These are phyloP conservation scores for Pisolithus microcarpus DNA, from an alignment of 768 basidiomycete genomes.

Conservation along the genomic window DNA sequence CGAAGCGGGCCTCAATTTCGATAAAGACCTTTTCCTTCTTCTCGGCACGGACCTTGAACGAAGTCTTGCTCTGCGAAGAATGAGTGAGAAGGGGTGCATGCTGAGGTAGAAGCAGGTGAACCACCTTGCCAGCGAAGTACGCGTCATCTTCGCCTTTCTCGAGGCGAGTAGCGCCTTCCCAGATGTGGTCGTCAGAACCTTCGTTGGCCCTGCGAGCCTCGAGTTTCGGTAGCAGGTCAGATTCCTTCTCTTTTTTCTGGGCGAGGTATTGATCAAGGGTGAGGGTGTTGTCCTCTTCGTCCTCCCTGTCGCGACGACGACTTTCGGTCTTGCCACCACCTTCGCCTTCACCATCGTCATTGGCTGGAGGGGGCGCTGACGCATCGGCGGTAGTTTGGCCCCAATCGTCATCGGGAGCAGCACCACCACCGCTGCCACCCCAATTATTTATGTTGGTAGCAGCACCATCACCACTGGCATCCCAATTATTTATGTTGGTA, in stretches of 20 bases:
- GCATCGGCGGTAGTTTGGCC: constrained; percentile 25
- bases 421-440: constrained; percentile 24
- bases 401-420: constrained; percentile 30
- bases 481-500: constrained; percentile 30
- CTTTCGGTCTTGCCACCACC: constrained; percentile 15
- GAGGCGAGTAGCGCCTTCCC: constrained; percentile 65
- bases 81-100: background rate
- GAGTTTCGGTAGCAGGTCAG: constrained; percentile 61
- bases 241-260: constrained; percentile 61
- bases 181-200: constrained; percentile 59
- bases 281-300: constrained; percentile 90
- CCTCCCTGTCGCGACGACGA: constrained; percentile 46
- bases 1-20: constrained; percentile 87
- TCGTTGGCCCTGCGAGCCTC: constrained; percentile 76
- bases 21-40: constrained; percentile 89
- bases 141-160: constrained; percentile 59
- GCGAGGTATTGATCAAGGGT: constrained; percentile 92
- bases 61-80: constrained; percentile 47
- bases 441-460: constrained; percentile 29
- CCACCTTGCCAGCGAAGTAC: constrained; percentile 89
- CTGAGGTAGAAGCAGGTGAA: constrained; percentile 10
- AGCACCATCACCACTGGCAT: constrained; percentile 15
- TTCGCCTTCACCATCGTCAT: constrained; percentile 27
- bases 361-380: constrained; percentile 31
- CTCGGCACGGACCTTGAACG: constrained; percentile 62